Percentiles rank a stretch among this genome's conserved stretches.
These are phyloP conservation scores for Melanomma pulvis-pyrius DNA, from an alignment of 495 filamentous ascomycete species.

Conservation along the genomic window DNA sequence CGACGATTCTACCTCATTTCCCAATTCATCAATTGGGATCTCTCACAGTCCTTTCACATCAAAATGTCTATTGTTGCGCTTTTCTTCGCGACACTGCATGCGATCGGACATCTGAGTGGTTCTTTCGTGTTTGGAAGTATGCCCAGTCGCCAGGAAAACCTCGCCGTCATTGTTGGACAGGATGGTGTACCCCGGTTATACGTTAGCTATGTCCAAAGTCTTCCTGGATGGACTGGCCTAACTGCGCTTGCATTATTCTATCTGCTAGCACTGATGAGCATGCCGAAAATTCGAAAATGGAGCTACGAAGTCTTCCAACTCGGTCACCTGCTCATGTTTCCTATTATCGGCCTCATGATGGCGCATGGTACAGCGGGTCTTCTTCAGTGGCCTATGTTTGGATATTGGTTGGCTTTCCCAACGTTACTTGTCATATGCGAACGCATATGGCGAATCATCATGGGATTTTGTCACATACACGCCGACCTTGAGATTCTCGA, in stretches of 20 bases:
- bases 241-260: constrained; percentile 44
- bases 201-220: constrained; percentile 31
- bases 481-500: constrained; percentile 43
- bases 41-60: constrained; percentile 48
- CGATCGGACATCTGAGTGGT: constrained; percentile 46
- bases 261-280: constrained; percentile 39
- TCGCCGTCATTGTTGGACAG: constrained; percentile 36
- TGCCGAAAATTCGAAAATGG: constrained; percentile 42
- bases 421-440: constrained; percentile 43
- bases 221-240: constrained; percentile 46
- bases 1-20: constrained; percentile 43
- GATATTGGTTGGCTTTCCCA: constrained; percentile 48
- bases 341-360: constrained; percentile 45
- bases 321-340: constrained; percentile 48
- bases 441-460: constrained; percentile 36
- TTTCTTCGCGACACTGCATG: constrained; percentile 46
- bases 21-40: constrained; percentile 49
- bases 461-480: constrained; percentile 40
- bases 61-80: constrained; percentile 43
- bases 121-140: constrained; percentile 44
- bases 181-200: constrained; percentile 37
- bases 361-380: constrained; percentile 45
- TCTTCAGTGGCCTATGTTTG: constrained; percentile 47
- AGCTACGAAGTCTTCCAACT: constrained; percentile 49
- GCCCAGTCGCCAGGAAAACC: constrained; percentile 31